Conservation (phyloP, 352 stramenopile genomes). For the Pythium oligandrum region DNA sequence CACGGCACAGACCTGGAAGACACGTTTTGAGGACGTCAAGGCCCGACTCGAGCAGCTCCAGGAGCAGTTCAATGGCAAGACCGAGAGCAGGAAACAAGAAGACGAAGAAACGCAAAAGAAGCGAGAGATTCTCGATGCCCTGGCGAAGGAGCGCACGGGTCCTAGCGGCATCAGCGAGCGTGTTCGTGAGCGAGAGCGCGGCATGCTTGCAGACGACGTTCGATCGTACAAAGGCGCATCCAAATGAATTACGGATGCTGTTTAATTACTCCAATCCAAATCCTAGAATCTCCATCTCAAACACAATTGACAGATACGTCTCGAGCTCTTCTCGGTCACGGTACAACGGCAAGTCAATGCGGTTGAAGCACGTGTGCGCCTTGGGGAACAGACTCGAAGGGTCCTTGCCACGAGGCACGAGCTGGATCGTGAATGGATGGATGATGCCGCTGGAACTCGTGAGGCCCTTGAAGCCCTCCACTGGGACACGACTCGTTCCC, state of each 20-base stretch:
- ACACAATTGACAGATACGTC: slow-evolving; percentile 76
- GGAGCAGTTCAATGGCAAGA: background rate
- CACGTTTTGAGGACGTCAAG: slow-evolving; percentile 5
- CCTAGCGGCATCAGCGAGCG: slow-evolving; percentile 43
- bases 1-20: slow-evolving; percentile 8
- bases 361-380: slow-evolving; percentile 88
- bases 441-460: slow-evolving; percentile 80
- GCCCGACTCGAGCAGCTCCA: slow-evolving; percentile 3
- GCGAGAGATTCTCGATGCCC: slow-evolving; percentile 2
- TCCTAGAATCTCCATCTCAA: slow-evolving; percentile 83
- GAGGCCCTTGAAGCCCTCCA: slow-evolving; percentile 77
- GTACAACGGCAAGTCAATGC: slow-evolving; percentile 82
- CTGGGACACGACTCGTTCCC: slow-evolving; percentile 92
- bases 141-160: slow-evolving; percentile 10
- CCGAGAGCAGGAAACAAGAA: background rate
- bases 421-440: slow-evolving; percentile 74
- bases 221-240: slow-evolving; percentile 32
- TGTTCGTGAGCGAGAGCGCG: slow-evolving; percentile 41
- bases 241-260: slow-evolving; percentile 1
- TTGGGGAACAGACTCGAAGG: slow-evolving; percentile 61
- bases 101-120: slow-evolving; percentile 4
- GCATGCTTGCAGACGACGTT: slow-evolving; percentile 42
- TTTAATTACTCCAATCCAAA: slow-evolving; percentile 62
- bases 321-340: slow-evolving; percentile 79
- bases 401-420: slow-evolving; percentile 42